A percentile compares a stretch with the other conserved stretches of the same genome.
These are phyloP conservation scores for Linaria vulgaris DNA, from an alignment of 257 asterid species.

Conservation along the genomic window DNA sequence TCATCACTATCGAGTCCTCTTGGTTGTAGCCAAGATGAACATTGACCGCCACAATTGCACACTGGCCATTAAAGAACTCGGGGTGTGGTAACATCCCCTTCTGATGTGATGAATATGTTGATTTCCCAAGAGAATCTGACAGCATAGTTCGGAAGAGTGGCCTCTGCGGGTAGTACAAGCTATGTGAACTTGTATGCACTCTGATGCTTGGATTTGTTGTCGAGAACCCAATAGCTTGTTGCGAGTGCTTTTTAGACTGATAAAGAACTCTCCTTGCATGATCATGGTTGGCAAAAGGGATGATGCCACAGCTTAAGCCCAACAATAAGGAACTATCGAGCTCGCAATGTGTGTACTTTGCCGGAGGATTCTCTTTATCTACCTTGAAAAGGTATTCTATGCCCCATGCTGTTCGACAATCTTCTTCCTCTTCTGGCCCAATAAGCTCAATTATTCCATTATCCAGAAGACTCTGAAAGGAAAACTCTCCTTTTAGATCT, in stretches of 20 bases:
- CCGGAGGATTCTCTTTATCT: constrained; percentile 56
- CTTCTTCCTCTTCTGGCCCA: constrained; percentile 98
- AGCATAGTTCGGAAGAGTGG: constrained; percentile 79
- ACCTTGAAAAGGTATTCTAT: constrained; percentile 52
- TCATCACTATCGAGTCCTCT: constrained; percentile 95
- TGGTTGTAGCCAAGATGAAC: constrained; percentile 95
- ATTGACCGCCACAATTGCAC: constrained; percentile 90
- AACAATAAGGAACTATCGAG: constrained; percentile 75
- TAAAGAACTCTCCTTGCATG: constrained; percentile 86
- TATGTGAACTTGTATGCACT: constrained; percentile 81
- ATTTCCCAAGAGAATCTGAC: constrained; percentile 82
- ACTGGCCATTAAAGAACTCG: constrained; percentile 86
- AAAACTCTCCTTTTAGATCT: constrained; percentile 53
- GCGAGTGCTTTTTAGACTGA: constrained; percentile 96
- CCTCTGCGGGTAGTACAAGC: constrained; percentile 79
- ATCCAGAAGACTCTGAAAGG: constrained; percentile 64
- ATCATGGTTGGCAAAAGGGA: constrained; percentile 90
- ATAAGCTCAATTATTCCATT: constrained; percentile 74
- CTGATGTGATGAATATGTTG: constrained; percentile 39
- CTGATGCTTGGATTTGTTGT: constrained; percentile 68
- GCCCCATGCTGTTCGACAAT: constrained; percentile 87
- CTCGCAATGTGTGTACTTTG: constrained; percentile 79
- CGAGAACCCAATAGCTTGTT: constrained; percentile 87
- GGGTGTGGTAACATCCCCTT: constrained; percentile 78
- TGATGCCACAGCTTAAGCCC: constrained; percentile 84